These are phyloP conservation scores for Biscogniauxia marginata DNA, from an alignment of 2,329 filamentous ascomycete species.

Conservation along the genomic window DNA sequence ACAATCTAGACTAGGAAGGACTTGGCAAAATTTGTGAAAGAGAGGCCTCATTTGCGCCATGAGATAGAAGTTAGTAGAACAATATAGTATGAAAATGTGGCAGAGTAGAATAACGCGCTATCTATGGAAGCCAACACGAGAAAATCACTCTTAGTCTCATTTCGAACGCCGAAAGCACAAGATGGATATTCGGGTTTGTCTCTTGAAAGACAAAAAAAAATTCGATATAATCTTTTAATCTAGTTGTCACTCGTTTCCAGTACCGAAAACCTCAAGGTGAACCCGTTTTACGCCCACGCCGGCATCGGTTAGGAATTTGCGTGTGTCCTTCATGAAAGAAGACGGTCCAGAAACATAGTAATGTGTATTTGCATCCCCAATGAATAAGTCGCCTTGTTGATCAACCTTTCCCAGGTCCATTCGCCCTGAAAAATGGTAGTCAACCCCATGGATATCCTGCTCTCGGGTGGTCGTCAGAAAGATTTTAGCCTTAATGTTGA, in stretches of 20 bases:
- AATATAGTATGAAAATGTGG: not conserved
- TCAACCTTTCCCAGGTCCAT: conserved; percentile 58
- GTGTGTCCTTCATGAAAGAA: conserved; percentile 64
- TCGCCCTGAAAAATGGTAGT: conserved; percentile 60
- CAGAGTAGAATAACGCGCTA: not conserved
- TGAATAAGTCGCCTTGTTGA: conserved; percentile 51
- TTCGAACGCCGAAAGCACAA: not conserved
- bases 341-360: conserved; percentile 74
- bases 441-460: conserved; percentile 45
- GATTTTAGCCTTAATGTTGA: conserved; percentile 51
- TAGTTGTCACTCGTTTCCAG: conserved; percentile 42
- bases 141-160: not conserved
- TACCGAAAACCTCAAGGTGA: conserved; percentile 68
- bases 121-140: not conserved
- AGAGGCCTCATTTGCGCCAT: not conserved
- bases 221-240: not conserved
- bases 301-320: conserved; percentile 48
- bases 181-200: not conserved
- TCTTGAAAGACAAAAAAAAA: not conserved
- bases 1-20: not conserved
- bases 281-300: conserved; percentile 60
- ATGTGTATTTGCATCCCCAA: conserved; percentile 52
- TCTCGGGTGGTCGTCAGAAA: conserved; percentile 55
- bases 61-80: not conserved
- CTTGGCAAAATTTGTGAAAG: not conserved